Percentiles rank a stretch among this genome's conserved stretches.
phyloP scores from a whole-genome alignment of 441 rosid species.

The Jatropha multifida region DNA sequence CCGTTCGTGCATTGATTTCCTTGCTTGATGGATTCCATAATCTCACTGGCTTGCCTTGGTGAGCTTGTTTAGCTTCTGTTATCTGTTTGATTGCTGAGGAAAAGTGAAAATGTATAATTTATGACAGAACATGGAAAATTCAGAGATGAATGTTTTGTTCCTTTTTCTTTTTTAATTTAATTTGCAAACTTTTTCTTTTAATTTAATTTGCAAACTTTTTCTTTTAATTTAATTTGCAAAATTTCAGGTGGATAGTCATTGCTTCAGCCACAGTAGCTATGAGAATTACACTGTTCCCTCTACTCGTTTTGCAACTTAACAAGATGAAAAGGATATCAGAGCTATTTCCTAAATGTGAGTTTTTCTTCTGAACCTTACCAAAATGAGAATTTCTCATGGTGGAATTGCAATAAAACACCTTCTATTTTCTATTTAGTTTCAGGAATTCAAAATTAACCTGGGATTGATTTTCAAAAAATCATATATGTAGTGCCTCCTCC shows the following conservation, averaged over 20 bases:
- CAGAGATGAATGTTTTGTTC: too few relatives aligned
- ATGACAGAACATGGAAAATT: background rate
- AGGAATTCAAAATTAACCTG: constrained; percentile 21
- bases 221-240: background rate
- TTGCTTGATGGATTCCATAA: constrained; percentile 75
- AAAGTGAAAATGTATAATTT: background rate
- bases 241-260: constrained; percentile 80
- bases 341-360: constrained; percentile 67
- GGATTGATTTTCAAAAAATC: constrained; percentile 18
- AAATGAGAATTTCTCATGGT: background rate
- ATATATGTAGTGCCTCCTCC: constrained; percentile 72
- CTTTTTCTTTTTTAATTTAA: too few relatives aligned
- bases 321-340: constrained; percentile 55
- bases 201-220: background rate
- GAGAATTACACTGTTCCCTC: constrained; percentile 63
- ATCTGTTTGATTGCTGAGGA: background rate
- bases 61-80: background rate
- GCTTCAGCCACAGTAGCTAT: constrained; percentile 70
- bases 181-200: background rate
- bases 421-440: constrained; percentile 11
- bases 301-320: constrained; percentile 60
- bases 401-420: background rate
- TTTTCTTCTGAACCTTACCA: background rate
- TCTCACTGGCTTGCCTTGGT: constrained; percentile 87
- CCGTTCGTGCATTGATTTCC: constrained; percentile 49